Evolutionary conservation across 805 yeast genomes (phyloP).

Genomic region (Lipomyces yamanashiensis): DNA sequence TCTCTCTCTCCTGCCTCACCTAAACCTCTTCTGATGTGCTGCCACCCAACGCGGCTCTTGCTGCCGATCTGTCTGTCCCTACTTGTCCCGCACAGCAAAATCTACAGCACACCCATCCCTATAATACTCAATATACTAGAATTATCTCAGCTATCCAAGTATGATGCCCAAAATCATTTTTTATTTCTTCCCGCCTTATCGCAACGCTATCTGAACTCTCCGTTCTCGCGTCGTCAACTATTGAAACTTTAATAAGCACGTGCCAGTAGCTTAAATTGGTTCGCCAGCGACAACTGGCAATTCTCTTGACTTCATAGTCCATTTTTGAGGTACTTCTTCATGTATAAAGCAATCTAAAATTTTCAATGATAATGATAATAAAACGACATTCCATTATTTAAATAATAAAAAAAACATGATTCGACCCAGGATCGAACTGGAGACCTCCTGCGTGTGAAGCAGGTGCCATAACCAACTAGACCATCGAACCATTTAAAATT

Average conservation of each 20-base stretch:
- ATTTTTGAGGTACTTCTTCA: not conserved
- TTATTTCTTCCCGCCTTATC: not conserved
- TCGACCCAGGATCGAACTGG: constrained; percentile 99
- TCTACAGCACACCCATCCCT: no score
- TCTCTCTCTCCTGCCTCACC: not conserved
- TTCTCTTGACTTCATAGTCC: no score
- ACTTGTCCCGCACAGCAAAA: no score
- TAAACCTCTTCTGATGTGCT: not conserved
- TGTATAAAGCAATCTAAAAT: not conserved
- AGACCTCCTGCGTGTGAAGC: constrained; percentile 99
- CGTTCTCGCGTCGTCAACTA: not conserved
- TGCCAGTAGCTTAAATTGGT: not conserved
- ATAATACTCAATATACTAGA: not conserved
- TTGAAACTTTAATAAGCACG: not conserved
- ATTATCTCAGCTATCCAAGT: not conserved
- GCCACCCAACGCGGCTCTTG: not conserved
- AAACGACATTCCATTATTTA: not conserved
- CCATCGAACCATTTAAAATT: constrained; percentile 78
- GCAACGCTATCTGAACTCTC: not conserved
- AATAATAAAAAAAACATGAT: constrained; percentile 59
- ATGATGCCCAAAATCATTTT: no score
- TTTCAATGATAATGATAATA: not conserved
- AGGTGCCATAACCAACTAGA: constrained; percentile 99
- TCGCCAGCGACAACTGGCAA: not conserved
- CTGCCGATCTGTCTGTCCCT: not conserved